phyloP scores from a whole-genome alignment of 495 filamentous ascomycete species.

The Penicillium canariense region DNA sequence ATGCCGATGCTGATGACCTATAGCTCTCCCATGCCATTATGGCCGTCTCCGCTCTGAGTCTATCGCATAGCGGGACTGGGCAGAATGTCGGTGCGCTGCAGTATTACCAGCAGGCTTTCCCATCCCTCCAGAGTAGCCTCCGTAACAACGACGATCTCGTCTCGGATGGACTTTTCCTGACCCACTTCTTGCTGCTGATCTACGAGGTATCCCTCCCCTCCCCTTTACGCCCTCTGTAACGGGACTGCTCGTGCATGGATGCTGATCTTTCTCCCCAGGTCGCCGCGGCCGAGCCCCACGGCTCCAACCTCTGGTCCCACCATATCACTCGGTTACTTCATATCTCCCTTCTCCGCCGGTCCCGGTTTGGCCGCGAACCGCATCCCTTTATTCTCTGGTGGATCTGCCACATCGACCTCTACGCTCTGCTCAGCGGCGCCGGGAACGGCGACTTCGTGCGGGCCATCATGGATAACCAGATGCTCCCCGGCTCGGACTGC shows the following conservation, averaged over 20 bases:
- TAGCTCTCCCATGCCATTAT: conserved; percentile 62
- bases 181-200: conserved; percentile 59
- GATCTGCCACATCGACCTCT: conserved; percentile 55
- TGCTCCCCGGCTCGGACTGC: conserved; percentile 43
- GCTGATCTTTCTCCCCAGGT: conserved; percentile 31
- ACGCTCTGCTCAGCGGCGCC: conserved; percentile 53
- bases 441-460: conserved; percentile 51
- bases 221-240: background rate
- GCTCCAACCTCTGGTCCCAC: conserved; percentile 53
- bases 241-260: background rate
- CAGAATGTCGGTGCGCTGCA: conserved; percentile 50
- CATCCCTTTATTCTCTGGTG: conserved; percentile 56
- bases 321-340: conserved; percentile 55
- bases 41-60: conserved; percentile 56
- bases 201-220: conserved; percentile 47
- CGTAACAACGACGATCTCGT: conserved; percentile 48
- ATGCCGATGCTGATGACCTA: background rate
- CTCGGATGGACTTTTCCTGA: conserved; percentile 57
- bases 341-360: conserved; percentile 47
- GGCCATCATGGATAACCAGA: conserved; percentile 45
- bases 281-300: conserved; percentile 43
- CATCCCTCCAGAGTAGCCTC: conserved; percentile 46
- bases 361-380: conserved; percentile 45
- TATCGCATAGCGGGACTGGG: conserved; percentile 45
- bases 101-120: conserved; percentile 56